Conservation (phyloP, 1,139 yeast genomes). For the Taphrina flavorubra region DNA sequence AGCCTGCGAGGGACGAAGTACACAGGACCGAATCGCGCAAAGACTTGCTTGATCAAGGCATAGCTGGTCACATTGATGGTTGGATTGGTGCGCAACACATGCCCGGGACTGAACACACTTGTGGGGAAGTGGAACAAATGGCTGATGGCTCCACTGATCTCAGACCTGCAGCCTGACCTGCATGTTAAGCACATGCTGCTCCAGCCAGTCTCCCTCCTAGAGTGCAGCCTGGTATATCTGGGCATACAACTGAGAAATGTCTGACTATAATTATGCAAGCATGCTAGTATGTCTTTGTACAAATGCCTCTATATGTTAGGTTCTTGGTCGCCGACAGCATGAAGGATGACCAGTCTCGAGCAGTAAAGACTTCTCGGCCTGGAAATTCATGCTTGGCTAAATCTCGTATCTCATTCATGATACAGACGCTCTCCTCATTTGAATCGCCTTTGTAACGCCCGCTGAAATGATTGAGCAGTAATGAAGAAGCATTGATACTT, state of each 20-base stretch:
- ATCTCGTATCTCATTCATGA: slow-evolving; percentile 37
- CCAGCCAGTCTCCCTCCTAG: neutral
- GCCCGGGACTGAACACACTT: neutral
- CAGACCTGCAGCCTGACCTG: neutral
- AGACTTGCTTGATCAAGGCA: too few relatives aligned
- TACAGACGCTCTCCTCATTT: slow-evolving; percentile 7
- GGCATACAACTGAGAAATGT: too few relatives aligned
- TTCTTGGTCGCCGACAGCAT: neutral
- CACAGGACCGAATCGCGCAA: too few relatives aligned
- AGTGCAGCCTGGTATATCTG: too few relatives aligned
- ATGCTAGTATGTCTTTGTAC: neutral
- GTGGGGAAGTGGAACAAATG: slow-evolving; percentile 12
- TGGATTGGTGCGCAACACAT: neutral
- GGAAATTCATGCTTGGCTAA: slow-evolving; percentile 27
- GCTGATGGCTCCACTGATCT: neutral
- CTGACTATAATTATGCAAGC: neutral
- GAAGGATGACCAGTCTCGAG: slow-evolving; percentile 31
- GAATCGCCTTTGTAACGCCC: slow-evolving; percentile 35
- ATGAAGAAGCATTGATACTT: slow-evolving; percentile 6
- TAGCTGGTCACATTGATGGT: too few relatives aligned
- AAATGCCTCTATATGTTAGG: neutral
- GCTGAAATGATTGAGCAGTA: slow-evolving; percentile 37
- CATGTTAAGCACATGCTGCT: neutral
- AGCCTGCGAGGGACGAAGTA: too few relatives aligned
- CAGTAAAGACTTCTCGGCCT: slow-evolving; percentile 22